Conservation (phyloP, 1,284 basidiomycete genomes). For the Irpex sp. region DNA sequence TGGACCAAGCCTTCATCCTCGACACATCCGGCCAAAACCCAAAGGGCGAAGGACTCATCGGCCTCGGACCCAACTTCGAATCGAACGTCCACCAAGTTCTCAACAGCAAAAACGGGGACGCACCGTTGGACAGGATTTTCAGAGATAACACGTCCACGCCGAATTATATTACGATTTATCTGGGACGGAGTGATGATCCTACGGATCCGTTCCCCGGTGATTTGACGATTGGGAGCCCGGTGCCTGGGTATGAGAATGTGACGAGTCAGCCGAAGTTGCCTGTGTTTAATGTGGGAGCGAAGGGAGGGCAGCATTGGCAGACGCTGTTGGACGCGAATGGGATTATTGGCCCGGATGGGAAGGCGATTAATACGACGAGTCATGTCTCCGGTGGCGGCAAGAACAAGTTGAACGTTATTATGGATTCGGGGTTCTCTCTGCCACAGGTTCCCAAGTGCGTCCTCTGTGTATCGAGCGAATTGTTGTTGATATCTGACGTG, state of each 20-base stretch:
- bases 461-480: not conserved
- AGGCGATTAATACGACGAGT: constrained; percentile 33
- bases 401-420: constrained; percentile 47
- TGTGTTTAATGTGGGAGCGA: constrained; percentile 21
- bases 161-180: constrained; percentile 49
- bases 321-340: constrained; percentile 30
- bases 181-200: constrained; percentile 28
- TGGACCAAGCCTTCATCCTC: constrained; percentile 51
- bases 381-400: constrained; percentile 38
- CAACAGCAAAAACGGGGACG: constrained; percentile 30
- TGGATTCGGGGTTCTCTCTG: constrained; percentile 67
- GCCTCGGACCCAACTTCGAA: constrained; percentile 32
- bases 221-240: constrained; percentile 31
- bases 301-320: constrained; percentile 32
- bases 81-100: constrained; percentile 25
- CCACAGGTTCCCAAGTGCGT: constrained; percentile 54
- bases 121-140: constrained; percentile 61
- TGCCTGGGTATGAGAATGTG: constrained; percentile 28
- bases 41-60: constrained; percentile 30
- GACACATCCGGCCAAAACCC: constrained; percentile 18
- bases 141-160: constrained; percentile 47
- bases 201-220: constrained; percentile 29
- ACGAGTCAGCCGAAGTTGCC: constrained; percentile 30
- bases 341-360: constrained; percentile 36
- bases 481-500: too few relatives aligned